Percentiles rank a stretch among this genome's conserved stretches.
Evolutionary conservation across 768 basidiomycete species (phyloP).

Genomic region (Daedalea quercina): DNA sequence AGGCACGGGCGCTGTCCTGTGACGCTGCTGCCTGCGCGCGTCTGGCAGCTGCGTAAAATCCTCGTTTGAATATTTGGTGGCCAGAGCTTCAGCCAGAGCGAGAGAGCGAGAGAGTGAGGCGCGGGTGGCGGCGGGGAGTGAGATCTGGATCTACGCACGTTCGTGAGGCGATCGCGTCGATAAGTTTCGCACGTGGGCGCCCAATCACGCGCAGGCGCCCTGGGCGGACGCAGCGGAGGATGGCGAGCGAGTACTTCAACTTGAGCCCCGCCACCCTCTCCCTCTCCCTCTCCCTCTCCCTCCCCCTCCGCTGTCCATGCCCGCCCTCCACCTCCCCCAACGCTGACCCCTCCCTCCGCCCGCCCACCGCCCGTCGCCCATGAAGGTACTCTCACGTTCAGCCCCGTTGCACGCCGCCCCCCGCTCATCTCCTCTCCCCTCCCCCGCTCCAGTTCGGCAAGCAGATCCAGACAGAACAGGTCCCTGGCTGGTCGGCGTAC

Average conservation of each 20-base stretch:
- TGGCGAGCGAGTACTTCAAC: neutral
- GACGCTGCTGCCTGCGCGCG: slow-evolving; percentile 66
- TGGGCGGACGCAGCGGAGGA: neutral
- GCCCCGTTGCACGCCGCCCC: slow-evolving; percentile 3
- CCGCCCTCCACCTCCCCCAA: neutral
- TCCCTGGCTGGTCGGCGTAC: slow-evolving; percentile 93
- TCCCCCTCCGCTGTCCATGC: neutral
- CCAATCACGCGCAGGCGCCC: neutral
- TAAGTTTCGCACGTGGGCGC: slow-evolving; percentile 15
- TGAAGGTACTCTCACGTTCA: slow-evolving; percentile 23
- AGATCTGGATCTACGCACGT: slow-evolving; percentile 13
- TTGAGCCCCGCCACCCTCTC: too few species aligned
- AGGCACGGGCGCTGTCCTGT: slow-evolving; percentile 79
- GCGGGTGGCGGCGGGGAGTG: neutral
- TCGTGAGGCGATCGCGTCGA: slow-evolving; percentile 13
- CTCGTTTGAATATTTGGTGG: slow-evolving; percentile 36
- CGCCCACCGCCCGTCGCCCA: slow-evolving; percentile 12
- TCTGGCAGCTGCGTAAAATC: slow-evolving; percentile 85
- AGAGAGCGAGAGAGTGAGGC: too few species aligned
- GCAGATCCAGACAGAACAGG: slow-evolving; percentile 91
- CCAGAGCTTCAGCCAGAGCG: too few species aligned
- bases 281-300: too few species aligned
- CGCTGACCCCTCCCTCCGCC: neutral
- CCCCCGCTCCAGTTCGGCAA: slow-evolving; percentile 78
- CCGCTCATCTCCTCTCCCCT: slow-evolving; percentile 4